These are phyloP conservation scores for Gossypium herbaceum DNA, from an alignment of 345 rosid genomes.

Conservation along the genomic window DNA sequence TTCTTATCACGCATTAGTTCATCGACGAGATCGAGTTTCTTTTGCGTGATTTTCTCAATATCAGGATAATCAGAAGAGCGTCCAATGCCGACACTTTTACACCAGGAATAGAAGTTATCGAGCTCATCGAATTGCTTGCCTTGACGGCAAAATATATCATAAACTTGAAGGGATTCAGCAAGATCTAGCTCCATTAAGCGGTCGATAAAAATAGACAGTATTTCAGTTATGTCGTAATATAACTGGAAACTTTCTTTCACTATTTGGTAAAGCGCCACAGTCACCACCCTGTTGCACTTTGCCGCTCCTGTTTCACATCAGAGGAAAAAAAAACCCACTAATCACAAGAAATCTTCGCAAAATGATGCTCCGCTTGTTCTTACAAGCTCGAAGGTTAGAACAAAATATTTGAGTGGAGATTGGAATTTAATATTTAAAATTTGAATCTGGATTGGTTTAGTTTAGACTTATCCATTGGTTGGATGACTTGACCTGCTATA, in stretches of 20 bases:
- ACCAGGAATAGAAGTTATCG: slow-evolving; percentile 61
- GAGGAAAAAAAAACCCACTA: background rate
- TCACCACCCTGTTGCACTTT: slow-evolving; percentile 59
- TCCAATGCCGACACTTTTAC: slow-evolving; percentile 60
- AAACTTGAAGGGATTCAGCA: slow-evolving; percentile 54
- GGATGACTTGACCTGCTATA: too few relatives aligned
- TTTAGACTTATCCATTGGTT: too few relatives aligned
- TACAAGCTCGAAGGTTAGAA: too few relatives aligned
- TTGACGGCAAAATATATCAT: slow-evolving; percentile 56
- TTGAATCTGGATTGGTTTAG: too few relatives aligned
- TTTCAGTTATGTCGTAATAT: slow-evolving; percentile 62
- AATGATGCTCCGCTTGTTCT: background rate
- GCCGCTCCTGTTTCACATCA: slow-evolving; percentile 50
- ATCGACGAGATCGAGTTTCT: slow-evolving; percentile 79
- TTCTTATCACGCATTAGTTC: slow-evolving; percentile 68
- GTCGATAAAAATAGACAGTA: slow-evolving; percentile 54
- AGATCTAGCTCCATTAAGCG: slow-evolving; percentile 72
- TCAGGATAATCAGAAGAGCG: slow-evolving; percentile 80
- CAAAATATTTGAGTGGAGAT: too few relatives aligned
- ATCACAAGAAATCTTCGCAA: background rate
- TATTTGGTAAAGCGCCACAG: slow-evolving; percentile 63
- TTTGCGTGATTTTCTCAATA: slow-evolving; percentile 64
- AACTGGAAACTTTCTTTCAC: slow-evolving; percentile 78
- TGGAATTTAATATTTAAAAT: too few relatives aligned
- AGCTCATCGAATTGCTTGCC: slow-evolving; percentile 74